phyloP scores from a whole-genome alignment of 2,329 filamentous ascomycete genomes.

The Fusarium sp. region DNA sequence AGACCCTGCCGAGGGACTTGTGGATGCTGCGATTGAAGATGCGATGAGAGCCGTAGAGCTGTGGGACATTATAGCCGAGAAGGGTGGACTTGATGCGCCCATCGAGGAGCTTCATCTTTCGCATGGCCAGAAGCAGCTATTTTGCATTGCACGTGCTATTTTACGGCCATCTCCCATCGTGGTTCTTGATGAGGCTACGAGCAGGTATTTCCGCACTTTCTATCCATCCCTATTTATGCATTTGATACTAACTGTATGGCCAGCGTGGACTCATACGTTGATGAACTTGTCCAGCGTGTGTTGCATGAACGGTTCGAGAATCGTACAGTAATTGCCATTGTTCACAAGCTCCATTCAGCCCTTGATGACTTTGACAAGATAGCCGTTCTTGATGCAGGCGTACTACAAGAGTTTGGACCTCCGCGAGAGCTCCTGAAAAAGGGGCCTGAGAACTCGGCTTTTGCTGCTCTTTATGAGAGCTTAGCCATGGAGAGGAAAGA shows the following conservation, averaged over 20 bases:
- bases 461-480: constrained; percentile 33
- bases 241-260: neutral
- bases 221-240: neutral
- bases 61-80: constrained; percentile 57
- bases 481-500: neutral
- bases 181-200: constrained; percentile 60
- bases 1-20: constrained; percentile 57
- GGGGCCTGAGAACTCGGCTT: constrained; percentile 16
- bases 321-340: constrained; percentile 48
- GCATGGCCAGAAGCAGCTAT: constrained; percentile 65
- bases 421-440: constrained; percentile 34
- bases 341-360: constrained; percentile 47
- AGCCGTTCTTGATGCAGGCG: constrained; percentile 40
- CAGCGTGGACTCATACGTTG: constrained; percentile 38
- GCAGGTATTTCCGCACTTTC: constrained; percentile 47
- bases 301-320: constrained; percentile 39
- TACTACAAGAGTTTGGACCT: constrained; percentile 41
- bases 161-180: constrained; percentile 57
- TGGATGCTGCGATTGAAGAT: constrained; percentile 59
- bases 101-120: constrained; percentile 56
- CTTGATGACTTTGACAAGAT: constrained; percentile 43
- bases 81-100: constrained; percentile 55
- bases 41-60: constrained; percentile 64
- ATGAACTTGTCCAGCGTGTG: constrained; percentile 37
- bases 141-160: constrained; percentile 63